Base-by-base conservation (phyloP, 345 rosid species). In the Arabidopsis suecica region DNA sequence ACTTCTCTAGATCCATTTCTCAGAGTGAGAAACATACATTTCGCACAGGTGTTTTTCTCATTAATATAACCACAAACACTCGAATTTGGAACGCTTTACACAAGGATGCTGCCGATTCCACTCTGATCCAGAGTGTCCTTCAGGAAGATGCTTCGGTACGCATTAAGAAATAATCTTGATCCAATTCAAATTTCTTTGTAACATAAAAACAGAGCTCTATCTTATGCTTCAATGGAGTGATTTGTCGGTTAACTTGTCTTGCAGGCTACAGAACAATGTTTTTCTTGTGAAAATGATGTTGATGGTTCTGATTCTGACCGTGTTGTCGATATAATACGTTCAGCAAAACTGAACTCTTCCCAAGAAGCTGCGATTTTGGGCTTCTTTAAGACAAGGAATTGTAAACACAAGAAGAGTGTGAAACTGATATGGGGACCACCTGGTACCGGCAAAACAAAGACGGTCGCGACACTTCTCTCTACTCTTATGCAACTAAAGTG, bases 81-180 rank as follows among this genome's bases (percentile, higher is more conserved):
- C 77, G 85, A 1, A 78, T 82, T 60, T 84, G 82, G 83, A 72
- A 51, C 11, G 83, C 84, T 22, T 61, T 84, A 69, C 59, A 71
- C 41, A 54, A 65, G 7, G 51, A 63, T 13, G 25, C 37, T 45
- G 48, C 64, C 0, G 47, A 80, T 58, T 30, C 54, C 28, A 42
- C 54, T 14, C 60, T 84, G 3, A 78, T 84, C 38, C 1, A 80
- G 38, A 37, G 74, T 64, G 75, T 82, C 23, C 49, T 48, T 62
- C 70, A 72, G 9, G 64, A 6, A 47, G 47, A 71, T 61, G 9
- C 45, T 33, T 14, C 12, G 51, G 63, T 68, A 54, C 3, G 38
- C 40, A 0, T 51, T 8, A 5, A 9, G 1, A 14, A 22, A 1
- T 5, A 9, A 9, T 4, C 30, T 50, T 2, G 10, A 1, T 48